Evolutionary conservation across 352 stramenopile genomes (phyloP).

Genomic region (Phytophthora constricta): DNA sequence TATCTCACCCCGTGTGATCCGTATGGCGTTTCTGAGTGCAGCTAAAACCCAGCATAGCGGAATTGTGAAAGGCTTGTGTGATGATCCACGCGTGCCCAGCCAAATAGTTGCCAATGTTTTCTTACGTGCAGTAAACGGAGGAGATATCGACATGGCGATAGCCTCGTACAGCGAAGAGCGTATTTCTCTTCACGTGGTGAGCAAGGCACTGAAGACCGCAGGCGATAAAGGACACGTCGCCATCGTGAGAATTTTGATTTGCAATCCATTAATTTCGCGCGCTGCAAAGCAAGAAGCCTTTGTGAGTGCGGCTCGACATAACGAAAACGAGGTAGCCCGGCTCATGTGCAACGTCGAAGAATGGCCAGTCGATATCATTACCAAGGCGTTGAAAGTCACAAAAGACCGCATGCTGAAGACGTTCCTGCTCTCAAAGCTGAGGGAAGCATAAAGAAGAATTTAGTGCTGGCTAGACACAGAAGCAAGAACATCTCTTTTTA

Average conservation of each 20-base stretch:
- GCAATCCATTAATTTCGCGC: background rate
- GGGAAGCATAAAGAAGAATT: background rate
- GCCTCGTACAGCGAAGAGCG: background rate
- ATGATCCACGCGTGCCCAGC: background rate
- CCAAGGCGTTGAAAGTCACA: background rate
- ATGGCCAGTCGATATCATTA: background rate
- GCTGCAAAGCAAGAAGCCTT: background rate
- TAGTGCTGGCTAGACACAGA: background rate
- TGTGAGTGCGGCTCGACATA: background rate
- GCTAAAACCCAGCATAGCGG: background rate
- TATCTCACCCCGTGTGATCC: background rate
- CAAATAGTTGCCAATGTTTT: background rate
- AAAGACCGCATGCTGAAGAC: background rate
- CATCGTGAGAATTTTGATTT: background rate
- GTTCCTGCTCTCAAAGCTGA: background rate
- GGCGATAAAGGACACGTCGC: background rate
- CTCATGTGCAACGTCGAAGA: background rate
- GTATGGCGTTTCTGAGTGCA: background rate
- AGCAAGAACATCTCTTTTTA: background rate
- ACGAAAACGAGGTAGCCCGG: background rate
- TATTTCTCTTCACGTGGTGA: background rate
- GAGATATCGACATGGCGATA: conserved; percentile 1
- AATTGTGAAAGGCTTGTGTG: background rate
- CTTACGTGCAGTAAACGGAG: background rate
- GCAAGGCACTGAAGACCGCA: background rate